phyloP scores from a whole-genome alignment of 768 basidiomycete species.

The Kwoniella sp. region DNA sequence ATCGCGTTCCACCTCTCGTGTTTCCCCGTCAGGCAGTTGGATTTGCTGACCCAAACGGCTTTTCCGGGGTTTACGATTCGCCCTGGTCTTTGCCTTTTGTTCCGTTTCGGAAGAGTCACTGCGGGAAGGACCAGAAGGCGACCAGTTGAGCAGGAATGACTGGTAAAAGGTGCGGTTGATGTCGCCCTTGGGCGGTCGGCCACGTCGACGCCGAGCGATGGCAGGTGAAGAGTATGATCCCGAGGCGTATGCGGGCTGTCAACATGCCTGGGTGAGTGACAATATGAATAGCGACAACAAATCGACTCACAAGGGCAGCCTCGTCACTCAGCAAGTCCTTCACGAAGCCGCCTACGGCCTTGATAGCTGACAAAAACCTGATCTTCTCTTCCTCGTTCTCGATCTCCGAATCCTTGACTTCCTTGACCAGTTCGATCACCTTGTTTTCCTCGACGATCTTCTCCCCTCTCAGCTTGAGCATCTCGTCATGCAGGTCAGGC shows the following conservation, averaged over 20 bases:
- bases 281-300: background rate
- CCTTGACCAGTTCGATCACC: slow-evolving; percentile 17
- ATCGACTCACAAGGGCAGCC: slow-evolving; percentile 9
- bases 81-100: background rate
- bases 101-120: background rate
- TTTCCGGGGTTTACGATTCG: background rate
- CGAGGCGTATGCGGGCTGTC: slow-evolving; percentile 6
- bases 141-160: slow-evolving; percentile 13
- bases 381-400: slow-evolving; percentile 20
- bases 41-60: background rate
- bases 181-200: slow-evolving; percentile 34
- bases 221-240: slow-evolving; percentile 35
- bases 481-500: slow-evolving; percentile 6
- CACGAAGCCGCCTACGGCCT: slow-evolving; percentile 26
- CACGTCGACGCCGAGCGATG: slow-evolving; percentile 32
- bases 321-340: slow-evolving; percentile 20
- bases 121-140: too few relatives aligned
- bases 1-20: background rate
- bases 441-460: slow-evolving; percentile 24
- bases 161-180: slow-evolving; percentile 17
- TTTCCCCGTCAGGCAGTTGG: background rate
- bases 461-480: slow-evolving; percentile 17
- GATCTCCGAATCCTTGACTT: slow-evolving; percentile 15
- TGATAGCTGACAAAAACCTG: slow-evolving; percentile 17
- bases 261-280: background rate